These are phyloP conservation scores for Allium cepa DNA, from an alignment of 106 monocot species.

Conservation along the genomic window DNA sequence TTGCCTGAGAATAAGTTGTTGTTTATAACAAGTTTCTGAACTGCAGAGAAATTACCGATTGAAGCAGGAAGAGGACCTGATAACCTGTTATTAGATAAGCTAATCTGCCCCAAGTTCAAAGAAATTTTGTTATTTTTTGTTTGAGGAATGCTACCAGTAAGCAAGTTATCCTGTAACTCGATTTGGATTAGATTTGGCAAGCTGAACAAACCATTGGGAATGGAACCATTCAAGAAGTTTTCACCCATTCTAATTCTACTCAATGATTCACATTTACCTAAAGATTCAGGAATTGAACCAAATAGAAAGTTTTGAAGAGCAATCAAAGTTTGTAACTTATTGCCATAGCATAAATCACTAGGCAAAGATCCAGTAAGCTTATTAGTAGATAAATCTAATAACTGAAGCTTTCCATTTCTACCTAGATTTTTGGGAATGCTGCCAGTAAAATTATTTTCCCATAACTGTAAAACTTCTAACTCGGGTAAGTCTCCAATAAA, in stretches of 20 bases:
- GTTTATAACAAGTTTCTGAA: slow-evolving; percentile 79
- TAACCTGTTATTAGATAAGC: slow-evolving; percentile 51
- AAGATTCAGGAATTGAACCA: slow-evolving; percentile 37
- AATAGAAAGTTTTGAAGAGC: slow-evolving; percentile 60
- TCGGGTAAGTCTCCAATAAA: slow-evolving; percentile 37
- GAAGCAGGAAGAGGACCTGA: slow-evolving; percentile 35
- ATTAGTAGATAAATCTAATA: slow-evolving; percentile 53
- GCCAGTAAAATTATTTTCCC: slow-evolving; percentile 71
- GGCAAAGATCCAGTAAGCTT: slow-evolving; percentile 48
- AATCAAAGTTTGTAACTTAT: slow-evolving; percentile 43
- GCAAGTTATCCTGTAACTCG: slow-evolving; percentile 54
- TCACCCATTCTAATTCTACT: slow-evolving; percentile 39
- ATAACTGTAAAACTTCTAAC: slow-evolving; percentile 71
- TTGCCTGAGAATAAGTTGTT: slow-evolving; percentile 53
- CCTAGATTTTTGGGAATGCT: slow-evolving; percentile 36
- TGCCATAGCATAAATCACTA: slow-evolving; percentile 28
- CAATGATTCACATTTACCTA: slow-evolving; percentile 41
- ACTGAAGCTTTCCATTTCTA: slow-evolving; percentile 23
- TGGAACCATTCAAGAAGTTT: slow-evolving; percentile 62
- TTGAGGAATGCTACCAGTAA: slow-evolving; percentile 44
- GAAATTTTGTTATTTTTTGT: slow-evolving; percentile 5
- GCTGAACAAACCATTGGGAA: slow-evolving; percentile 35
- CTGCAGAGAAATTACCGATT: slow-evolving; percentile 56
- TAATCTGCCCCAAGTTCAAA: slow-evolving; percentile 37
- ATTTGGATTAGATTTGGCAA: slow-evolving; percentile 43